Evolutionary conservation across 495 filamentous ascomycete genomes (phyloP).

Genomic region (Rhypophila decipiens): DNA sequence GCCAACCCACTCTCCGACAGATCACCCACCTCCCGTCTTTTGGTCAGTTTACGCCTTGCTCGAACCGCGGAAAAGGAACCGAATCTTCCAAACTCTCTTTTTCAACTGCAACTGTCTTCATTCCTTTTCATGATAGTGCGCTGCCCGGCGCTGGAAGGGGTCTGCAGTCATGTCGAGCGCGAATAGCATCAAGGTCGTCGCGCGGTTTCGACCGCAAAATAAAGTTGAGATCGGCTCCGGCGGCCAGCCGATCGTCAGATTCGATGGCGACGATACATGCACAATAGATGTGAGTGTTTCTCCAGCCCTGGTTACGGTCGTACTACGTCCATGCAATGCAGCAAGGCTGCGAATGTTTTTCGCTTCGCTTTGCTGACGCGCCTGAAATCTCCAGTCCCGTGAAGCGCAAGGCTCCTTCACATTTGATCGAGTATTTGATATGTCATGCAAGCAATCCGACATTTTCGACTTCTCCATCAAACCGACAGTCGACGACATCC

Average conservation of each 20-base stretch:
- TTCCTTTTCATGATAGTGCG: constrained; percentile 23
- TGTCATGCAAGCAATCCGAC: constrained; percentile 77
- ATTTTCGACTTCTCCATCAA: constrained; percentile 98
- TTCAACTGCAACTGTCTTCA: constrained; percentile 4
- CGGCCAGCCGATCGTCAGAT: constrained; percentile 83
- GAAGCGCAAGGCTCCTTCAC: constrained; percentile 85
- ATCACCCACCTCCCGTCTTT: no score
- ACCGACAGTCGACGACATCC: constrained; percentile 91
- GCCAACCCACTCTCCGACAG: no score
- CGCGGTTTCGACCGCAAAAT: constrained; percentile 96
- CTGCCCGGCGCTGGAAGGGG: constrained; percentile 30
- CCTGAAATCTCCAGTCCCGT: constrained; percentile 52
- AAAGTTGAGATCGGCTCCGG: constrained; percentile 82
- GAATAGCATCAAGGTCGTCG: constrained; percentile 75
- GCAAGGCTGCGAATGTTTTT: no score
- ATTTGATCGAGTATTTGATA: constrained; percentile 95
- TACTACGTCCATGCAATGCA: no score
- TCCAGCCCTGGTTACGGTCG: neutral
- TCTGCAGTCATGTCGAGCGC: constrained; percentile 41
- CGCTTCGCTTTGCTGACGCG: constrained; percentile 2
- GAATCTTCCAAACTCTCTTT: neutral
- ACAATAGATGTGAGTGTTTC: constrained; percentile 61
- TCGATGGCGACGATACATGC: constrained; percentile 87
- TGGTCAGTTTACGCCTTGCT: no score
- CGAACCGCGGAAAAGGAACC: no score